phyloP scores from a whole-genome alignment of 257 asterid genomes.

The Jacaranda copaia region DNA sequence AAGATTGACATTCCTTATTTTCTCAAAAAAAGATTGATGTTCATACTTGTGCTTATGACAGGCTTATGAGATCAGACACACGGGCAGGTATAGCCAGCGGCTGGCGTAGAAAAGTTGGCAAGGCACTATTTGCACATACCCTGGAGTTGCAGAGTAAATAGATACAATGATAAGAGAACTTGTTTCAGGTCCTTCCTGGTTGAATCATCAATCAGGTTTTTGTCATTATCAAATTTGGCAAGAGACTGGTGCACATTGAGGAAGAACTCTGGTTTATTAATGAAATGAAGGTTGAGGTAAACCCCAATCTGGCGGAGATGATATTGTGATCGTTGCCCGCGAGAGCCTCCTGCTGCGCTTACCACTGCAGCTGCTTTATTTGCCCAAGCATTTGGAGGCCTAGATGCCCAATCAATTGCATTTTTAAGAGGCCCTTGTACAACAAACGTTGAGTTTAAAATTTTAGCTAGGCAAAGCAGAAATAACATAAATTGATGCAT shows the following conservation, averaged over 20 bases:
- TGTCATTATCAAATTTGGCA: too few species aligned
- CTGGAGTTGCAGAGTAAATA: slow-evolving; percentile 63
- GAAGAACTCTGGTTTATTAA: slow-evolving; percentile 82
- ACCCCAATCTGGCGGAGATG: slow-evolving; percentile 90
- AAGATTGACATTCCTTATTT: too few species aligned
- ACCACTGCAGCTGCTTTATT: slow-evolving; percentile 79
- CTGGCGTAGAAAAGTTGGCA: too few species aligned
- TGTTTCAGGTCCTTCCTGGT: slow-evolving; percentile 55
- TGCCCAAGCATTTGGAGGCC: slow-evolving; percentile 85
- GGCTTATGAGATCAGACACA: too few species aligned
- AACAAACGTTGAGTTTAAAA: not conserved
- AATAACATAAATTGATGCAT: not conserved
- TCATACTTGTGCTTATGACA: too few species aligned
- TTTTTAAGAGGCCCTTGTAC: slow-evolving; percentile 74
- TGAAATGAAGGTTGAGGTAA: slow-evolving; percentile 80
- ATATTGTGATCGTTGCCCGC: slow-evolving; percentile 82
- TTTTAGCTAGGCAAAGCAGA: not conserved
- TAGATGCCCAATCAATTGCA: slow-evolving; percentile 91
- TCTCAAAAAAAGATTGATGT: too few species aligned
- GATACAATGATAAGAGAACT: slow-evolving; percentile 60
- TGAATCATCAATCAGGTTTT: too few species aligned
- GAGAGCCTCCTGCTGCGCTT: slow-evolving; percentile 74
- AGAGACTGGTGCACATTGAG: too few species aligned
- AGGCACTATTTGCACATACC: slow-evolving; percentile 50
- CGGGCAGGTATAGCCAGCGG: too few species aligned